A percentile compares a stretch with the other conserved stretches of the same genome.
Evolutionary conservation across 805 yeast species (phyloP).

Genomic region (Yarrowia alimentaria): DNA sequence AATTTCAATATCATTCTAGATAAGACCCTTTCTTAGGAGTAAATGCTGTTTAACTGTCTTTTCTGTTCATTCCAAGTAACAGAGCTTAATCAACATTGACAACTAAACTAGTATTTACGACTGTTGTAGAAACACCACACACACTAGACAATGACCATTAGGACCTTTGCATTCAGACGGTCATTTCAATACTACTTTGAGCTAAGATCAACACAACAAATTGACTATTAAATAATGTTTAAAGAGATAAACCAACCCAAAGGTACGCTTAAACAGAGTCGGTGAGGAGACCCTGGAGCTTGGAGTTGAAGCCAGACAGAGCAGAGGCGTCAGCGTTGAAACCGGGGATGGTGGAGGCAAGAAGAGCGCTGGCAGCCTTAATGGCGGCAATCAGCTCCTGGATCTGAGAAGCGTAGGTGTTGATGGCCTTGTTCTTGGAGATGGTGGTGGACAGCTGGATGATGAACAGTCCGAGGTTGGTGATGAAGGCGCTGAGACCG

Average conservation of each 20-base stretch:
- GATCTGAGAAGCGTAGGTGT: slow-evolving; percentile 11
- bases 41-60: too few species aligned
- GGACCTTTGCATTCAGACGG: too few species aligned
- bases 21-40: too few species aligned
- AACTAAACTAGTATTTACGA: too few species aligned
- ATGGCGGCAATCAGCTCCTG: slow-evolving; percentile 3
- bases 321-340: slow-evolving; percentile 12
- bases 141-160: too few species aligned
- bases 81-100: too few species aligned
- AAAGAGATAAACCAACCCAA: background rate
- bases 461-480: slow-evolving; percentile 24
- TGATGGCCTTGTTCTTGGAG: slow-evolving; percentile 24
- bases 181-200: too few species aligned
- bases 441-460: slow-evolving; percentile 5
- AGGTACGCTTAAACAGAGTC: background rate
- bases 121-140: too few species aligned
- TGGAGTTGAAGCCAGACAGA: slow-evolving; percentile 13
- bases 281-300: slow-evolving; percentile 21
- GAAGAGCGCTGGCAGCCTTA: slow-evolving; percentile 2
- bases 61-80: too few species aligned
- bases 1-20: too few species aligned
- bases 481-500: slow-evolving; percentile 24
- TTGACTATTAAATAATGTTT: too few species aligned
- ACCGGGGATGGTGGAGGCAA: slow-evolving; percentile 17
- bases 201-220: too few species aligned